phyloP scores from a whole-genome alignment of 1,284 basidiomycete species.

The Pseudozyma sp. region DNA sequence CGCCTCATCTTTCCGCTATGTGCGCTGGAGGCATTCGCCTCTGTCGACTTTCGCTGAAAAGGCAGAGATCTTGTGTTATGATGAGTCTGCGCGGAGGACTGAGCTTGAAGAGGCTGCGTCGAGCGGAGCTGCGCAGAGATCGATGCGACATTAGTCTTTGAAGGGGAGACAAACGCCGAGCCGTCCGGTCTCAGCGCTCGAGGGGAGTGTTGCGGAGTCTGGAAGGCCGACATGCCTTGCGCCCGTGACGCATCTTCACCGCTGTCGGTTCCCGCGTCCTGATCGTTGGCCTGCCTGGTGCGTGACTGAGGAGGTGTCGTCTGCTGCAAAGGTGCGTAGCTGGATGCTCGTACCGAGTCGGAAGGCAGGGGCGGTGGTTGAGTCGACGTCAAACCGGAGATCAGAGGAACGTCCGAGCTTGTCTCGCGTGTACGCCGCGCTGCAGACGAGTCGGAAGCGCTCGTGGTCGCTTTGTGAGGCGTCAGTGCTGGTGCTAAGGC shows the following conservation, averaged over 20 bases:
- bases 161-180: constrained; percentile 8
- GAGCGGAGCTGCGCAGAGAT: constrained; percentile 5
- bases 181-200: constrained; percentile 18
- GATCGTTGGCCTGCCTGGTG: constrained; percentile 29
- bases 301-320: constrained; percentile 37
- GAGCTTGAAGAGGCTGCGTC: not conserved
- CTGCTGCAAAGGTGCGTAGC: constrained; percentile 16
- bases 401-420: constrained; percentile 28
- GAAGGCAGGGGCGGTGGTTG: constrained; percentile 1
- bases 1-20: constrained; percentile 35
- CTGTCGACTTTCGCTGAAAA: constrained; percentile 22
- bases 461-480: not conserved
- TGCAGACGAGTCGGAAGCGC: constrained; percentile 5
- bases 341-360: constrained; percentile 1
- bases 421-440: constrained; percentile 29
- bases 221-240: constrained; percentile 42
- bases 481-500: not conserved
- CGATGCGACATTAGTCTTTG: not conserved
- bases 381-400: constrained; percentile 1
- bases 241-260: constrained; percentile 29
- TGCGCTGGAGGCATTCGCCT: not conserved
- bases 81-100: not conserved
- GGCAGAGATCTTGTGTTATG: constrained; percentile 4
- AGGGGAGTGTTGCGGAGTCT: constrained; percentile 43
- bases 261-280: constrained; percentile 38